Conservation (phyloP, 495 filamentous ascomycete species). For the Hyaloscypha finlandica region DNA sequence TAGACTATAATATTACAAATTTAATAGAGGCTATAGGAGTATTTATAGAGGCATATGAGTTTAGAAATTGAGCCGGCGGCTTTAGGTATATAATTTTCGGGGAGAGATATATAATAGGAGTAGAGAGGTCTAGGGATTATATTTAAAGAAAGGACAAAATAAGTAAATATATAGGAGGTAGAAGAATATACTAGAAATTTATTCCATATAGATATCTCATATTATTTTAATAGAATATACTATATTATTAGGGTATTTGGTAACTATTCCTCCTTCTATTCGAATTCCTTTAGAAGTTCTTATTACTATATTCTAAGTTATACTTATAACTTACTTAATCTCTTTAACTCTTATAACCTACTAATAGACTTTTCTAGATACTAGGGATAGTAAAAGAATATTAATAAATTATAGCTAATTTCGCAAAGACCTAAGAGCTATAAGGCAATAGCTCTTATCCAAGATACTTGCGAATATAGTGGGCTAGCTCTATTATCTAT, state of each 20-base stretch:
- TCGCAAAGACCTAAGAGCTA: slow-evolving; percentile 85
- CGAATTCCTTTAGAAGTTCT: slow-evolving; percentile 81
- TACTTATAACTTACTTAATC: slow-evolving; percentile 85
- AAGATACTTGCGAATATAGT: slow-evolving; percentile 72
- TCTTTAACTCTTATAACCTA: slow-evolving; percentile 77
- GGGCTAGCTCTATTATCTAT: slow-evolving; percentile 76
- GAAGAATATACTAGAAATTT: slow-evolving; percentile 80
- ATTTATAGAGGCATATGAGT: slow-evolving; percentile 88
- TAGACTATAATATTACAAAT: slow-evolving; percentile 98
- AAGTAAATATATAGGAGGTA: slow-evolving; percentile 95
- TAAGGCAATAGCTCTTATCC: slow-evolving; percentile 78
- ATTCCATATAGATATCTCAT: slow-evolving; percentile 7
- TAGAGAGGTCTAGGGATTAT: slow-evolving; percentile 75
- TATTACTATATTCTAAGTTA: slow-evolving; percentile 90
- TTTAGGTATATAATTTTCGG: slow-evolving; percentile 83
- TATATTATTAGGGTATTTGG: slow-evolving; percentile 93
- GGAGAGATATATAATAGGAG: slow-evolving; percentile 88
- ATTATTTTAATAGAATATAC: slow-evolving; percentile 54
- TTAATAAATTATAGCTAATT: slow-evolving; percentile 87
- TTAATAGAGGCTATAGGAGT: slow-evolving; percentile 83
- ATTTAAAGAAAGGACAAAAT: slow-evolving; percentile 94
- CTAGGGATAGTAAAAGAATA: slow-evolving; percentile 86
- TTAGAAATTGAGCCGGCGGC: slow-evolving; percentile 89
- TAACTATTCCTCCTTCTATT: slow-evolving; percentile 84
- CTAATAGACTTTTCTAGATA: slow-evolving; percentile 58